phyloP scores from a whole-genome alignment of 257 asterid genomes.

The Scutellaria barbata region DNA sequence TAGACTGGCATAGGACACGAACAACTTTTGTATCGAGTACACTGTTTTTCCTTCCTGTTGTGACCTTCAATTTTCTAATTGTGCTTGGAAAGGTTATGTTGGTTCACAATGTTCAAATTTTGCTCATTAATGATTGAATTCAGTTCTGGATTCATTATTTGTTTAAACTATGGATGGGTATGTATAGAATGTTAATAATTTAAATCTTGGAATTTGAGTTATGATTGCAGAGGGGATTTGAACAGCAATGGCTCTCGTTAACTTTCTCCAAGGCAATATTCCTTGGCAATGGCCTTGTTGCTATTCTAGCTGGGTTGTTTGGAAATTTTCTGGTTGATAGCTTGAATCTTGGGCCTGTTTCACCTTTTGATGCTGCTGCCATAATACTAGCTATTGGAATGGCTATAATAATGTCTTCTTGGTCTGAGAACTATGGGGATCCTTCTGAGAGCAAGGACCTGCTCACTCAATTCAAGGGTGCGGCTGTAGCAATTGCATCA shows the following conservation, averaged over 20 bases:
- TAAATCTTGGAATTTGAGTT: slow-evolving; percentile 17
- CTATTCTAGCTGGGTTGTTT: slow-evolving; percentile 79
- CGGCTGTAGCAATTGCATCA: slow-evolving; percentile 92
- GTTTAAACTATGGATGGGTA: background rate
- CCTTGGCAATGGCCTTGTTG: slow-evolving; percentile 94
- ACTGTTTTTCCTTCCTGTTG: background rate
- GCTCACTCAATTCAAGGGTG: slow-evolving; percentile 84
- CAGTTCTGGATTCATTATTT: background rate
- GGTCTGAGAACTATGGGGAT: slow-evolving; percentile 92
- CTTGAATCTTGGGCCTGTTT: slow-evolving; percentile 84
- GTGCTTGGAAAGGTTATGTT: slow-evolving; percentile 4
- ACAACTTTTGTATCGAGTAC: slow-evolving; percentile 1
- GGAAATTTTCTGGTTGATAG: slow-evolving; percentile 86
- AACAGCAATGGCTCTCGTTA: slow-evolving; percentile 95
- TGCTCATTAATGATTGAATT: background rate
- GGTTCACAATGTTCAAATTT: background rate
- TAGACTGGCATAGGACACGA: background rate
- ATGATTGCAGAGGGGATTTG: slow-evolving; percentile 86
- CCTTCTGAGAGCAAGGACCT: slow-evolving; percentile 87
- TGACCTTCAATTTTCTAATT: slow-evolving; percentile 2
- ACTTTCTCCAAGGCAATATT: slow-evolving; percentile 96
- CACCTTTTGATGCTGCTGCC: slow-evolving; percentile 95
- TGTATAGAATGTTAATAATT: background rate
- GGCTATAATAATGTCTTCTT: slow-evolving; percentile 83
- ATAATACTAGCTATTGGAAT: slow-evolving; percentile 86